Evolutionary conservation across 2,329 filamentous ascomycete genomes (phyloP).

Genomic region (Diaporthe ampelina): DNA sequence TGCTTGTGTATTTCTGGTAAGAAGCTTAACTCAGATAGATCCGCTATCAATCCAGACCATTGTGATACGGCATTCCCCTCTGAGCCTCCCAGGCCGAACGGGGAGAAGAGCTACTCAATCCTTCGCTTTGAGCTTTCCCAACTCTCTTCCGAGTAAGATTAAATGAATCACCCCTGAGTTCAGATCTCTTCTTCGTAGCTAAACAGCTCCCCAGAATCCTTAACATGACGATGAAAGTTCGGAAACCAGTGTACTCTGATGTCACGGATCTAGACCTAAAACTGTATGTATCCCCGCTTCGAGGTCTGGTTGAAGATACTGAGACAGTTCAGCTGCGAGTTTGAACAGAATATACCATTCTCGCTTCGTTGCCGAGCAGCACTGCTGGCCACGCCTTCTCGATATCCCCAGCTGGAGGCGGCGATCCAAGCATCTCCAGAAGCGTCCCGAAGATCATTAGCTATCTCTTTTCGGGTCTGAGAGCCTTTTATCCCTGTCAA

Average conservation of each 20-base stretch:
- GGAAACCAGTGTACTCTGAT: conserved; percentile 3
- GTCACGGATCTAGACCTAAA: neutral
- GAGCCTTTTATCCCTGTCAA: too few species aligned
- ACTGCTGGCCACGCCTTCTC: neutral
- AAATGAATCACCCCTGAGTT: fast-evolving
- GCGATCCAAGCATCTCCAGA: conserved; percentile 6
- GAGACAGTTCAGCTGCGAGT: neutral
- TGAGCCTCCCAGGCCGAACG: neutral
- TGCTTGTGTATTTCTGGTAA: too few species aligned
- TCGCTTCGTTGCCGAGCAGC: conserved; percentile 11
- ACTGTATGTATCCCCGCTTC: neutral
- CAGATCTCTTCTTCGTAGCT: neutral
- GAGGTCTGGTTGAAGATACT: neutral
- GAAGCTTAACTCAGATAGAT: neutral
- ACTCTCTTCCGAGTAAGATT: neutral
- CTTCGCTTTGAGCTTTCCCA: neutral
- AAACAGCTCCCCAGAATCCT: neutral
- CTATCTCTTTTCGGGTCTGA: conserved; percentile 1
- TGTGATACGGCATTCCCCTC: conserved; percentile 2
- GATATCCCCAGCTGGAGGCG: conserved; percentile 8
- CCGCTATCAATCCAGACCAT: conserved; percentile 7
- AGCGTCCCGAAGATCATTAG: conserved; percentile 3
- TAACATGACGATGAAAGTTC: conserved; percentile 21
- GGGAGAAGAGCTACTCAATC: conserved; percentile 6
- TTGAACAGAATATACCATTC: neutral